Percentiles rank a stretch among this genome's conserved stretches.
Evolutionary conservation across 257 asterid genomes (phyloP).

Genomic region (Solanum medicagineum): DNA sequence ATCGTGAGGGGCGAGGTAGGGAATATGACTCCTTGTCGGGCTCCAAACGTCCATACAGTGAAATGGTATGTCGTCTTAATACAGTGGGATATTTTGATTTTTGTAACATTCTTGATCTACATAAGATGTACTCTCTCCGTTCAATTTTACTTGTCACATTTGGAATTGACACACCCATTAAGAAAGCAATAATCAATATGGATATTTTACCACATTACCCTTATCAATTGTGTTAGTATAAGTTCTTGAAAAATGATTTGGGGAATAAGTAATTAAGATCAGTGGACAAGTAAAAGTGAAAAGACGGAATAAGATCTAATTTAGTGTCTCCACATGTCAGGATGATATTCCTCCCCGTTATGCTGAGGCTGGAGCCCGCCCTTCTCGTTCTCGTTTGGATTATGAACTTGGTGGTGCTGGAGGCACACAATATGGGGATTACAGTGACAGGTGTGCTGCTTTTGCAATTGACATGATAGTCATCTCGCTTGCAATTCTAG

Average conservation of each 20-base stretch:
- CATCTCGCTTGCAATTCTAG: neutral
- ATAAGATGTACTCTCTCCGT: neutral
- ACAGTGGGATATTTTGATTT: neutral
- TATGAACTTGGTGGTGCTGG: slow-evolving; percentile 60
- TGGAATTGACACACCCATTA: too few species aligned
- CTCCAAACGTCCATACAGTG: slow-evolving; percentile 76
- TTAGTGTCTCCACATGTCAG: slow-evolving; percentile 24
- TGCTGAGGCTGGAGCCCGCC: slow-evolving; percentile 69
- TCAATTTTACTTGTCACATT: too few species aligned
- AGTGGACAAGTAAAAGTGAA: too few species aligned
- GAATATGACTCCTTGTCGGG: slow-evolving; percentile 75
- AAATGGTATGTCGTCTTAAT: slow-evolving; percentile 32
- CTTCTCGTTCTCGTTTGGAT: slow-evolving; percentile 83
- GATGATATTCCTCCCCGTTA: slow-evolving; percentile 85
- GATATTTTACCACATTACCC: too few species aligned
- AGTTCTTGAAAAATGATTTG: too few species aligned
- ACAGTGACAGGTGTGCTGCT: slow-evolving; percentile 58
- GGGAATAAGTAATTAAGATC: too few species aligned
- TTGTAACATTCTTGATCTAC: neutral
- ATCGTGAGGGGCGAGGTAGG: slow-evolving; percentile 63
- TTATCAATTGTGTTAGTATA: too few species aligned
- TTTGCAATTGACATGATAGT: neutral
- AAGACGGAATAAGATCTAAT: neutral
- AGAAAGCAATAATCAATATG: too few species aligned
- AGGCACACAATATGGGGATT: slow-evolving; percentile 75